phyloP scores from a whole-genome alignment of 2,329 filamentous ascomycete species.

The Trichoderma sp. region DNA sequence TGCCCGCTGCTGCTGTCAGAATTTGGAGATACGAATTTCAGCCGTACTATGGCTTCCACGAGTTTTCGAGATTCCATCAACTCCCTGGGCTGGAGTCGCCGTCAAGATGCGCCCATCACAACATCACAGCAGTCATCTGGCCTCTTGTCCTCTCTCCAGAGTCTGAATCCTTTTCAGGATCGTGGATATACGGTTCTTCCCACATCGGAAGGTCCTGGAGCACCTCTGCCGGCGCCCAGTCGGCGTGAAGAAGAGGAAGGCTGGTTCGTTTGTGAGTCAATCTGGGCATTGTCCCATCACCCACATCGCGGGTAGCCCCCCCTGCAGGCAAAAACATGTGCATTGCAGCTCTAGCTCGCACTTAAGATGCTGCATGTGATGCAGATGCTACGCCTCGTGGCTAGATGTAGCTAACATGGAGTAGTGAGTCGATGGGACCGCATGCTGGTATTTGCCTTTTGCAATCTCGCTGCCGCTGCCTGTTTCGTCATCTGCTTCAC shows the following conservation, averaged over 20 bases:
- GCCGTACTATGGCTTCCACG: constrained; percentile 71
- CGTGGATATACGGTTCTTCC: constrained; percentile 90
- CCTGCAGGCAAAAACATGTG: constrained; percentile 53
- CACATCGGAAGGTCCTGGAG: constrained; percentile 78
- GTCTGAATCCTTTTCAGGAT: constrained; percentile 83
- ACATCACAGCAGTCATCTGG: constrained; percentile 71
- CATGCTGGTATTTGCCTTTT: constrained; percentile 85
- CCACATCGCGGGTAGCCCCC: constrained; percentile 40
- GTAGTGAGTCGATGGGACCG: constrained; percentile 97
- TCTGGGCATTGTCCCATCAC: constrained; percentile 33
- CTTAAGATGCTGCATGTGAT: constrained; percentile 49
- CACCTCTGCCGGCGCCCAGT: constrained; percentile 80
- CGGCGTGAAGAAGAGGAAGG: constrained; percentile 93
- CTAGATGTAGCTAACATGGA: constrained; percentile 44
- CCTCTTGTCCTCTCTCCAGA: constrained; percentile 79
- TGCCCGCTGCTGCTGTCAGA: constrained; percentile 2
- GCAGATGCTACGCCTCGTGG: constrained; percentile 27
- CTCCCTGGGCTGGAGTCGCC: constrained; percentile 90
- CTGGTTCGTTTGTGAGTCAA: constrained; percentile 88
- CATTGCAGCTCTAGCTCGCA: constrained; percentile 43
- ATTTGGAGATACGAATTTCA: constrained; percentile 2
- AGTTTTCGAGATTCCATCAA: constrained; percentile 95
- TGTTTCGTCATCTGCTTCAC: constrained; percentile 95
- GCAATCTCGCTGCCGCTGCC: constrained; percentile 84
- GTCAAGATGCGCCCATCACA: constrained; percentile 77